phyloP scores from a whole-genome alignment of 805 yeast genomes.

The Clavispora fructus region DNA sequence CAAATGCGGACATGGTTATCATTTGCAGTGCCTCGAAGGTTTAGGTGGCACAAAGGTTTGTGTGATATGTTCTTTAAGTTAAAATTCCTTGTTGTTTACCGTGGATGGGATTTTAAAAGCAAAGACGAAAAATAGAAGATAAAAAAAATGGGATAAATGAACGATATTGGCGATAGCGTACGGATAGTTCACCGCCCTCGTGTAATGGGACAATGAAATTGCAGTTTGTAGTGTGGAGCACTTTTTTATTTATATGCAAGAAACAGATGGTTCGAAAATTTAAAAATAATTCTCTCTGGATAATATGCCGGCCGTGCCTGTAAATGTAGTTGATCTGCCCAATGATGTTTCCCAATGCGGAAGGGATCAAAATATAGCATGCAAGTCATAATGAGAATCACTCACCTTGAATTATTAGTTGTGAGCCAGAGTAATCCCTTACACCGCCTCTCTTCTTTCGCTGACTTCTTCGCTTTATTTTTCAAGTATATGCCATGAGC shows the following conservation, averaged over 20 bases:
- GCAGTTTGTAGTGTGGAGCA: neutral
- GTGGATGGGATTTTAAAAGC: too few relatives aligned
- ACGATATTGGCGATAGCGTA: neutral
- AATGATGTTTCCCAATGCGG: neutral
- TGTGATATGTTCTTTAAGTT: slow-evolving; percentile 7
- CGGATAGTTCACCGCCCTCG: too few relatives aligned
- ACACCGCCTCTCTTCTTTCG: neutral
- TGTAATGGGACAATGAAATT: too few relatives aligned
- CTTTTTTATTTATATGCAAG: neutral
- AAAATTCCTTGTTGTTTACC: neutral
- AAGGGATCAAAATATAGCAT: neutral
- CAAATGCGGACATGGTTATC: slow-evolving; percentile 65
- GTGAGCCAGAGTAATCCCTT: neutral
- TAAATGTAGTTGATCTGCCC: neutral
- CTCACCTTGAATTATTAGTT: neutral
- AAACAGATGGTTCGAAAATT: neutral
- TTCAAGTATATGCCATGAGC: neutral
- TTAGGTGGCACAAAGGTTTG: slow-evolving; percentile 24
- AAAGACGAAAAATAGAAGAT: neutral
- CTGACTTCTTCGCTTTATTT: neutral
- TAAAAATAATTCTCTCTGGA: neutral
- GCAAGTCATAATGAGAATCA: neutral
- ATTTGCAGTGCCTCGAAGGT: slow-evolving; percentile 48
- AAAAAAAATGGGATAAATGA: neutral
- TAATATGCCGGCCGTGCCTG: neutral